phyloP scores from a whole-genome alignment of 345 rosid genomes.

The Euclidium syriacum region DNA sequence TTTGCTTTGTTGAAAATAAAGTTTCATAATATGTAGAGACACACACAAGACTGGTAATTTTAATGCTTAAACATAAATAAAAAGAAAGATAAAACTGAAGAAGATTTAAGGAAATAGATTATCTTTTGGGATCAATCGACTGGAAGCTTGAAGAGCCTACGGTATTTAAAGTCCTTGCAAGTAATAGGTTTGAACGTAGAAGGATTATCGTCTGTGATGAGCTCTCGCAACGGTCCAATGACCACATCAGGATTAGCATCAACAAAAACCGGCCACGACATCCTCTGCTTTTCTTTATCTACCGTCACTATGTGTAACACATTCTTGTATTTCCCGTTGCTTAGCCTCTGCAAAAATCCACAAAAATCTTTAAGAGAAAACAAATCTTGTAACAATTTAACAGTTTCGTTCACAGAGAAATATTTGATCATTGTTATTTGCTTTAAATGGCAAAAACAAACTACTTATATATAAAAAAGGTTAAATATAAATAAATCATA shows the following conservation, averaged over 20 bases:
- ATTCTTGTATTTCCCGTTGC: conserved; percentile 57
- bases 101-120: too few relatives aligned
- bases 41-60: background rate
- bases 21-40: background rate
- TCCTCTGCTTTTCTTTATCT: conserved; percentile 49
- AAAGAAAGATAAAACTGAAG: background rate
- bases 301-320: conserved; percentile 61
- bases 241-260: conserved; percentile 55
- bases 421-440: too few relatives aligned
- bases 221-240: conserved; percentile 53
- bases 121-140: conserved; percentile 9
- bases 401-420: too few relatives aligned
- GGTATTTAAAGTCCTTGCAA: conserved; percentile 49
- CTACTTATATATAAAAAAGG: too few relatives aligned
- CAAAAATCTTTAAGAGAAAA: background rate
- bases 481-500: too few relatives aligned
- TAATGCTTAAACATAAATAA: background rate
- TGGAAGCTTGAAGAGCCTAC: conserved; percentile 62
- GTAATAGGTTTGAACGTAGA: conserved; percentile 49
- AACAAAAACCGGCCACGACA: conserved; percentile 88
- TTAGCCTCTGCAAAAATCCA: conserved; percentile 43
- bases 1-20: background rate
- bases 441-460: too few relatives aligned
- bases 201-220: conserved; percentile 33
- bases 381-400: background rate